These are phyloP conservation scores for Tetrapisispora iriomotensis DNA, from an alignment of 805 yeast genomes.

Conservation along the genomic window DNA sequence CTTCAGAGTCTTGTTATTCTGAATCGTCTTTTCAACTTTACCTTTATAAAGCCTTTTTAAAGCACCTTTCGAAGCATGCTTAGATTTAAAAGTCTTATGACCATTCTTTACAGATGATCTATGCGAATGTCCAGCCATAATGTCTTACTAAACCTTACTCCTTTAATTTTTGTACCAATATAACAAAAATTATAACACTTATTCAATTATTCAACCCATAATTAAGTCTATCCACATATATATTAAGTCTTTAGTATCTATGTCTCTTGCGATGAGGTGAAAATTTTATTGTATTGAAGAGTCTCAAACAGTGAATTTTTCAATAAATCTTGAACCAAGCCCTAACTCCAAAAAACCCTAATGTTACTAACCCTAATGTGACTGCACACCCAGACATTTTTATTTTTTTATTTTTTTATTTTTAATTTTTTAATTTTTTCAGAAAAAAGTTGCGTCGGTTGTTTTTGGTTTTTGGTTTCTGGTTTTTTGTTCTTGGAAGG, in stretches of 20 bases:
- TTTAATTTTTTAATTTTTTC: no score
- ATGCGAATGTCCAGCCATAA: constrained; percentile 73
- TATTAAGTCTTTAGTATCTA: no score
- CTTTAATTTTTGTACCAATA: no score
- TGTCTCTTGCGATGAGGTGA: not conserved
- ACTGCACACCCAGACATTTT: not conserved
- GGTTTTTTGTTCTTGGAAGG: no score
- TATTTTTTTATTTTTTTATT: not conserved
- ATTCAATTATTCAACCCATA: not conserved
- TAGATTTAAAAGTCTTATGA: constrained; percentile 85
- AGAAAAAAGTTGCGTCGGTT: no score
- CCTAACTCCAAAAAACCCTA: no score
- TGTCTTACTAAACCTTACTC: not conserved
- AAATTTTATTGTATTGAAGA: no score
- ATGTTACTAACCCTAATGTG: no score
- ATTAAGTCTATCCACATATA: no score
- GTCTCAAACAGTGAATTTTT: no score
- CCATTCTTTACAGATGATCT: constrained; percentile 73
- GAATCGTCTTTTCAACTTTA: constrained; percentile 65
- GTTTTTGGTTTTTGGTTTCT: no score
- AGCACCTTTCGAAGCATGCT: constrained; percentile 83
- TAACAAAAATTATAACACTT: not conserved
- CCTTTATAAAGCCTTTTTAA: constrained; percentile 76
- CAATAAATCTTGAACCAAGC: no score
- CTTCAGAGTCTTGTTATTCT: constrained; percentile 26